These are phyloP conservation scores for Closterium sp. DNA, from an alignment of 139 green algal species.

Conservation along the genomic window DNA sequence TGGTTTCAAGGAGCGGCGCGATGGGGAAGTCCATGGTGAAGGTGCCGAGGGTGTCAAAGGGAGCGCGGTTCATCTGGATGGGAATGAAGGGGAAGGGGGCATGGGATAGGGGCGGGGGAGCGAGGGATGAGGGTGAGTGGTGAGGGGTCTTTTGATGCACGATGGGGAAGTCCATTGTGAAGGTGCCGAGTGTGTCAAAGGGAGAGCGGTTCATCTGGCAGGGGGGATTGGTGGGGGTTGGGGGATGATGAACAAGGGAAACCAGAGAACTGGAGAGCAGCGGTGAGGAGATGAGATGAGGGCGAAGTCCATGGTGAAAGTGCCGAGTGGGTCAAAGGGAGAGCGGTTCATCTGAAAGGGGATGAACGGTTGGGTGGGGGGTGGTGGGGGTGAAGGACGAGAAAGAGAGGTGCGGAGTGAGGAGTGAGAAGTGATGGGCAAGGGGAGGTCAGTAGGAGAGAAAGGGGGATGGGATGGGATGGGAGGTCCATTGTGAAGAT, in stretches of 20 bases:
- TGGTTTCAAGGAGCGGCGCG: background rate
- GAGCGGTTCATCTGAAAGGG: too few species aligned
- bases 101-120: background rate
- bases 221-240: too few species aligned
- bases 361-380: background rate
- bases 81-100: background rate
- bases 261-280: too few species aligned
- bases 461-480: background rate
- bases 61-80: too few species aligned
- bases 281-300: too few species aligned
- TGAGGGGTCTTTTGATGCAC: too few species aligned
- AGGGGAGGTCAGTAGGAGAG: too few species aligned
- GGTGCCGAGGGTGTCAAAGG: conserved; percentile 1
- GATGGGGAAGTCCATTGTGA: background rate
- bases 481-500: background rate
- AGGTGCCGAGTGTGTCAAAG: background rate
- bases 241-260: too few species aligned
- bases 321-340: too few species aligned
- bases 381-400: background rate
- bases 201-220: background rate
- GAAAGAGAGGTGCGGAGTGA: background rate
- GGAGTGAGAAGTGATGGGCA: too few species aligned
- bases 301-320: too few species aligned
- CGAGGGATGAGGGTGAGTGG: background rate
- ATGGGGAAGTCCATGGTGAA: background rate